Conservation (phyloP, 352 stramenopile genomes). For the Phytopythium sindhum region DNA sequence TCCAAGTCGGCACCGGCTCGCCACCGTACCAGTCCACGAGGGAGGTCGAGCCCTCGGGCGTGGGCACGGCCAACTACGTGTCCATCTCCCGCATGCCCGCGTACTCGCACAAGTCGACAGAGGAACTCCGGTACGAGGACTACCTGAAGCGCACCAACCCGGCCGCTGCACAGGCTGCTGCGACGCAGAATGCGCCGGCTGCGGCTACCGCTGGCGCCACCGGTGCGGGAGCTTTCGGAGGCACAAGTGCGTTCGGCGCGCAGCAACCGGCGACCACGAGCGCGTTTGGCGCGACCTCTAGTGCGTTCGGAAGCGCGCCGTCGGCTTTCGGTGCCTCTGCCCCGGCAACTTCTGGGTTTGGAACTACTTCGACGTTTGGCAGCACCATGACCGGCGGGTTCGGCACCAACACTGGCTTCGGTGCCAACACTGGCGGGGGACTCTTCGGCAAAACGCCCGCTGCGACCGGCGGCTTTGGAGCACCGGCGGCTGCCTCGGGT, state of each 20-base stretch:
- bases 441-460: slow-evolving; percentile 5
- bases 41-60: slow-evolving; percentile 60
- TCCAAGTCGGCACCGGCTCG: slow-evolving; percentile 69
- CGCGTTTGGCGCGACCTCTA: slow-evolving; percentile 20
- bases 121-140: slow-evolving; percentile 78
- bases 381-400: slow-evolving; percentile 14
- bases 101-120: slow-evolving; percentile 70
- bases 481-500: not conserved
- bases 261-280: slow-evolving; percentile 14
- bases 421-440: slow-evolving; percentile 8
- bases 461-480: not conserved
- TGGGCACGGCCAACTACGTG: slow-evolving; percentile 53
- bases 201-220: slow-evolving; percentile 23
- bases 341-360: slow-evolving; percentile 22
- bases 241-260: slow-evolving; percentile 22
- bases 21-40: slow-evolving; percentile 66
- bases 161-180: slow-evolving; percentile 34
- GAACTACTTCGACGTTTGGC: slow-evolving; percentile 28
- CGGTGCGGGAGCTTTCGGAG: slow-evolving; percentile 41
- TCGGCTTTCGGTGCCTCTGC: slow-evolving; percentile 31
- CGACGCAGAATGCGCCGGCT: slow-evolving; percentile 40
- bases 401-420: slow-evolving; percentile 18
- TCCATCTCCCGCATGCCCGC: slow-evolving; percentile 68
- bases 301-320: slow-evolving; percentile 14
- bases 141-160: slow-evolving; percentile 77